Evolutionary conservation across 306 rosid genomes (phyloP).

Genomic region (Datisca glomerata): DNA sequence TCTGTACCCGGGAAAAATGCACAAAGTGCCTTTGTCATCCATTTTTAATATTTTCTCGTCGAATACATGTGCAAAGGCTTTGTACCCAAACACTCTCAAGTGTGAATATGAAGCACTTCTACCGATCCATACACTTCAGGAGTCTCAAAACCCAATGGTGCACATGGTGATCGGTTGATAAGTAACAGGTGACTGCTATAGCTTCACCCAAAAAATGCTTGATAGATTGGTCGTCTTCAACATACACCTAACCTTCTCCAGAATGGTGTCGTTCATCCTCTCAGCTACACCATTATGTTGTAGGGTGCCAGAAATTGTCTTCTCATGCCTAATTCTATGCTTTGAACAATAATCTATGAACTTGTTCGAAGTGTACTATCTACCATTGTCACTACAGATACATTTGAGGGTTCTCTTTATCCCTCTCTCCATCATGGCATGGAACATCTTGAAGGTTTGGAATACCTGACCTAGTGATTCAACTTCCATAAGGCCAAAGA

Average conservation of each 20-base stretch:
- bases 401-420: not conserved
- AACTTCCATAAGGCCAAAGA: not conserved
- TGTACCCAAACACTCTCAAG: not conserved
- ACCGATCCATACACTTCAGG: not conserved
- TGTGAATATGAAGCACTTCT: not conserved
- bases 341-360: not conserved
- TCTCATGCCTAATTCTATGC: not conserved
- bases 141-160: not conserved
- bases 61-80: not conserved
- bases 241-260: not conserved
- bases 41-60: not conserved
- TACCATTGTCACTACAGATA: not conserved
- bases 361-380: not conserved
- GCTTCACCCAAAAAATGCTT: not conserved
- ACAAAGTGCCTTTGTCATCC: not conserved
- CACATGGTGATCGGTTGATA: not conserved
- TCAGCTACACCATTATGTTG: not conserved
- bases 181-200: not conserved
- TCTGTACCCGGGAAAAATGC: not conserved
- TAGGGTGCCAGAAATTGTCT: constrained; percentile 3
- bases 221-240: not conserved
- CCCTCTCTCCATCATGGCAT: constrained; percentile 2
- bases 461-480: not conserved
- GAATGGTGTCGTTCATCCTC: not conserved
- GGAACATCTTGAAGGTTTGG: not conserved